Evolutionary conservation across 768 basidiomycete species (phyloP).

Genomic region (Suillus hirtellus): DNA sequence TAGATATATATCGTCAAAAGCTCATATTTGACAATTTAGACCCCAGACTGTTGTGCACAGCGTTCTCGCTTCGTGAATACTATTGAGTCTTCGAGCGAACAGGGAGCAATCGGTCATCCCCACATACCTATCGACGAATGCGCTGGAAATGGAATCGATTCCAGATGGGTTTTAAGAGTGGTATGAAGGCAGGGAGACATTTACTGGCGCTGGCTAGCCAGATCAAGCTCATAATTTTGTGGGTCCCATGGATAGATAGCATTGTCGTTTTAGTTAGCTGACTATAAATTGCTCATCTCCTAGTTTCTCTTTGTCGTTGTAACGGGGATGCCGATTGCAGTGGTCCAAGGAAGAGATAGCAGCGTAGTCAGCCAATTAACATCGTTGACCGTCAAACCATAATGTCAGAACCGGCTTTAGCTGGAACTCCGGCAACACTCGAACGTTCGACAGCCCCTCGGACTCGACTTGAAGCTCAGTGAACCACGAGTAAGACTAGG

Average conservation of each 20-base stretch:
- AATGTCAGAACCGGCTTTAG: too few relatives aligned
- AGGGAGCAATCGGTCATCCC: background rate
- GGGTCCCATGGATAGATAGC: background rate
- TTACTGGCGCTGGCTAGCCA: background rate
- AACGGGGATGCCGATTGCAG: too few relatives aligned
- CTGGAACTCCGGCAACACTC: too few relatives aligned
- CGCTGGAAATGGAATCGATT: background rate
- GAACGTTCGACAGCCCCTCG: too few relatives aligned
- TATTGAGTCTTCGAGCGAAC: slow-evolving; percentile 5
- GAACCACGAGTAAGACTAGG: too few relatives aligned
- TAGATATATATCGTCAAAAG: background rate
- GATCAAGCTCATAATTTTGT: background rate
- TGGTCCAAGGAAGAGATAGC: too few relatives aligned
- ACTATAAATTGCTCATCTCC: background rate
- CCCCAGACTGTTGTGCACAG: slow-evolving; percentile 7
- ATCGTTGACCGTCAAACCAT: too few relatives aligned
- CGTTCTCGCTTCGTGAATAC: slow-evolving; percentile 10
- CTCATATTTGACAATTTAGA: slow-evolving; percentile 1
- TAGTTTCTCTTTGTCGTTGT: background rate
- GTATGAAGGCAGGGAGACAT: background rate
- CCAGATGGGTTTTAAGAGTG: background rate
- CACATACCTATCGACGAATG: background rate
- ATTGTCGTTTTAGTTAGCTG: background rate
- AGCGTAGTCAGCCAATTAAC: too few relatives aligned
- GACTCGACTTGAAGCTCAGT: too few relatives aligned